Base-by-base conservation (phyloP, 352 stramenopile species). In the Globisporangium megalacanthum region DNA sequence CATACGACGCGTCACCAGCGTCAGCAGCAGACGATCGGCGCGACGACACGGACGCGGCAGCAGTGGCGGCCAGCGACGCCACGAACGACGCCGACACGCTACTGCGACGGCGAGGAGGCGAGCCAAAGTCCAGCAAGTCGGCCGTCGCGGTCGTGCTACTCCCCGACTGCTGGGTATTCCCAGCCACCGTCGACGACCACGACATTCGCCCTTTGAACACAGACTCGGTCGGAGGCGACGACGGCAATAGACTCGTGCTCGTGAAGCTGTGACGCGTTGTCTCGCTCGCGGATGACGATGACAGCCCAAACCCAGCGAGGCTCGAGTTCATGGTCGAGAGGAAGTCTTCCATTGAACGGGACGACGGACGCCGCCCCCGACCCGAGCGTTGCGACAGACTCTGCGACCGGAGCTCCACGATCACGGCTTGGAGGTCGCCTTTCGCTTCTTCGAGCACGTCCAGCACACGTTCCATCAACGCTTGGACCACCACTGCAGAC, bases 361-460 rank as follows among this genome's bases (percentile, higher is more conserved):
- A 86, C 14, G 75, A 77, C 15, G 75, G 62, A 56, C 77, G 73
- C 53, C 75, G 68, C 19, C 39, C 44, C 44, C 83, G 73, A 37
- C 70, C 69, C 49, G 66, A 58, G 13, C 53, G 46, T 2, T 69
- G 64, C 8, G 73, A 72, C 39, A 86, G 46, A 61, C 73, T 85
- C 54, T 85, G 75, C 6, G 75, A 74, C 36, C 77, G 79, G 9
- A 91, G 69, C 56, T 86, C 78, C 29, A 81, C 70, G 15, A 89
- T 37, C 15, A 89, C 66, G 4, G 71, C 58, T 33, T 79, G 67
- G 31, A 89, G 64, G 52, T 91, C 81, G 9, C 77, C 75, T 56
- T 90, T 79, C 3, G 79, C 77, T 56, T 91, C 83, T 61, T 93
- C 81, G 9, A 93, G 42, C 6, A 83, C 80, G 15, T 87, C 72